Conservation (phyloP, 2,329 filamentous ascomycete genomes). For the Phialophora macrospora region DNA sequence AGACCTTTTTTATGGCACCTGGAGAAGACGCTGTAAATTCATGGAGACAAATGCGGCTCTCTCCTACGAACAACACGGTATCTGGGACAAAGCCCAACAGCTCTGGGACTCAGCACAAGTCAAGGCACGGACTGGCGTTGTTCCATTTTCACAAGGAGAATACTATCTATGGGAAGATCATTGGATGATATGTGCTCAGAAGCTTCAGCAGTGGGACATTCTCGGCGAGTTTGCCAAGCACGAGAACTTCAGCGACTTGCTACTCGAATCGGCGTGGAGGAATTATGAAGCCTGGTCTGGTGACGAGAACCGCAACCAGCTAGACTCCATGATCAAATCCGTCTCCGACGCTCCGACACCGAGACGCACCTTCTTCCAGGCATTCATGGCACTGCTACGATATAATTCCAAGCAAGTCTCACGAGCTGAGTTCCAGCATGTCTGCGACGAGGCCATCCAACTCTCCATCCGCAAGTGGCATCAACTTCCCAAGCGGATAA, state of each 20-base stretch:
- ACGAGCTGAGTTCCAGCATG: slow-evolving; percentile 78
- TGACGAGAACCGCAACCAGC: slow-evolving; percentile 80
- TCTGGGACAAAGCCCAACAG: slow-evolving; percentile 98
- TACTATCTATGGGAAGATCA: slow-evolving; percentile 99
- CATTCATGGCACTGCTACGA: slow-evolving; percentile 95
- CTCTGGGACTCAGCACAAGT: slow-evolving; percentile 97
- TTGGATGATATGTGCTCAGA: slow-evolving; percentile 96
- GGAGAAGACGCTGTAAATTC: slow-evolving; percentile 92
- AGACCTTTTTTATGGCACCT: slow-evolving; percentile 96
- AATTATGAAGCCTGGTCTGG: slow-evolving; percentile 94
- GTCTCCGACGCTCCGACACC: slow-evolving; percentile 97
- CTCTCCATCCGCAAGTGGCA: slow-evolving; percentile 98
- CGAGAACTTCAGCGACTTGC: slow-evolving; percentile 95
- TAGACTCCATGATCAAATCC: slow-evolving; percentile 93
- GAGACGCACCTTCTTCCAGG: slow-evolving; percentile 92
- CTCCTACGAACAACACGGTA: slow-evolving; percentile 97
- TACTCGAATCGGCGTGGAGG: slow-evolving; percentile 94
- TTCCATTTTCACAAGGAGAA: slow-evolving; percentile 93
- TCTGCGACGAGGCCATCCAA: slow-evolving; percentile 97
- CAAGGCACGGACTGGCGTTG: slow-evolving; percentile 92
- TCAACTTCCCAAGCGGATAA: slow-evolving; percentile 90
- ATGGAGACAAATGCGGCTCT: slow-evolving; percentile 96
- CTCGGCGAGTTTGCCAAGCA: slow-evolving; percentile 97
- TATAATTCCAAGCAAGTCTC: slow-evolving; percentile 87
- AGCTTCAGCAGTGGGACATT: slow-evolving; percentile 98